Evolutionary conservation across 495 filamentous ascomycete genomes (phyloP), one percentile per base, ranked within the genome.

Genomic region (Trichoderma asperelloides): DNA sequence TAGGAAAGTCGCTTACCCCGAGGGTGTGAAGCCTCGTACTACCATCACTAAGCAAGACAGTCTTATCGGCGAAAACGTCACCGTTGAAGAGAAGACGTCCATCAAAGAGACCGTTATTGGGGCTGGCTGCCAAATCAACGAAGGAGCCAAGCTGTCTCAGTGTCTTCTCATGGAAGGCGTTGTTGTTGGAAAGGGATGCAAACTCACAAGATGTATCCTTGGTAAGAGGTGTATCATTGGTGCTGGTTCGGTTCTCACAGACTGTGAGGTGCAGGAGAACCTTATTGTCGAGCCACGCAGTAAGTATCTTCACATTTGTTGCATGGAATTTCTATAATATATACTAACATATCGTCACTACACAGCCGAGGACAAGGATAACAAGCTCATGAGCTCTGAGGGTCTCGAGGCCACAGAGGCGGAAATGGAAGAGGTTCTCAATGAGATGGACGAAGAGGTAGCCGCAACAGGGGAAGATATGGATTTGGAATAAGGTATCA

Each of bases 141-240:
- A 85, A 68, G 91, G 91, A 40, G 92, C 88, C n/a, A 86, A 89
- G 68, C 73, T 98, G 64, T 85, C 84, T 47, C 84, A 91, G 65
- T 97, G 94, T 75, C 74, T 98, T 37, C 76, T 98, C 39, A 96
- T 98, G 91, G 93, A 97, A 66, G 91, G 91, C 11, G 92, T 88
- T 4, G 86, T 89, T 4, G 86, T 98, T 5, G 92, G 87, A 8
- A 87, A 88, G 71, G 86, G 88, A 25, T 89, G 86, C 69, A 87
- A 88, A 72, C 76, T 98, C 62, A 92, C 88, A 9, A 91, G 90
- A 2, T 96, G 91, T 71, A 86, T 97, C 28, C 73, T 98, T 12
- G 95, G 96, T 0, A 84, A 87, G 64, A 78, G 90, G 62, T 86
- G 84, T 63, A 87, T 86, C 71, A 84, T 98, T 62, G 92, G 93